Evolutionary conservation across 129 eudicot species (phyloP).

Genomic region (Arctium lappa): DNA sequence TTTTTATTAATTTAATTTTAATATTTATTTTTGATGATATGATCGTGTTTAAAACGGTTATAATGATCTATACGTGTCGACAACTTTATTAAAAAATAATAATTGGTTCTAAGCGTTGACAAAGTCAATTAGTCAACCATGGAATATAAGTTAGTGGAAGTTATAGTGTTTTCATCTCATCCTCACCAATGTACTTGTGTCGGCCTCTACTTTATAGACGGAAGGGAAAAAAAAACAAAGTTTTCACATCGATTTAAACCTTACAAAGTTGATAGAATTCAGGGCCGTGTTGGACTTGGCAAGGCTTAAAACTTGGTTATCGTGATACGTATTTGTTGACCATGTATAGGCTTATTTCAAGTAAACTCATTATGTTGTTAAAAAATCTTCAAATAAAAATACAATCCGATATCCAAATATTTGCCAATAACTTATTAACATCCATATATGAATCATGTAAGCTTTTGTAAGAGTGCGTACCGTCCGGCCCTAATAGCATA

Average conservation of each 20-base stretch:
- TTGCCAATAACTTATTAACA: too few relatives aligned
- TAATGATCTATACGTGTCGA: not conserved
- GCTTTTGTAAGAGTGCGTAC: too few relatives aligned
- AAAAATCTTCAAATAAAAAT: too few relatives aligned
- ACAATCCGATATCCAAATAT: too few relatives aligned
- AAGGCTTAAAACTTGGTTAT: not conserved
- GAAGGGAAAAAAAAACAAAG: too few relatives aligned
- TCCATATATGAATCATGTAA: too few relatives aligned
- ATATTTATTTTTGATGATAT: not conserved
- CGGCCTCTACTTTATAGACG: not conserved
- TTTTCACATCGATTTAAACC: not conserved
- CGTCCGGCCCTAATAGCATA: too few relatives aligned
- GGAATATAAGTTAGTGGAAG: not conserved
- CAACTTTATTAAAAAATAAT: not conserved
- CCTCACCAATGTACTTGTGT: not conserved
- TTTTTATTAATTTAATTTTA: not conserved
- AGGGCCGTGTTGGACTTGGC: not conserved
- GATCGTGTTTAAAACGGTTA: not conserved
- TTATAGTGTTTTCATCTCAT: not conserved
- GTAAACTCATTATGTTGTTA: not conserved
- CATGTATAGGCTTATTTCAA: not conserved
- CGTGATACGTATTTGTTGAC: not conserved
- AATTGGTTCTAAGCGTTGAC: not conserved
- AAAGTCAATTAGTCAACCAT: not conserved
- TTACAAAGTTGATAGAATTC: not conserved